These are phyloP conservation scores for Calonectria hongkongensis DNA, from an alignment of 2,329 filamentous ascomycete species.

Conservation along the genomic window DNA sequence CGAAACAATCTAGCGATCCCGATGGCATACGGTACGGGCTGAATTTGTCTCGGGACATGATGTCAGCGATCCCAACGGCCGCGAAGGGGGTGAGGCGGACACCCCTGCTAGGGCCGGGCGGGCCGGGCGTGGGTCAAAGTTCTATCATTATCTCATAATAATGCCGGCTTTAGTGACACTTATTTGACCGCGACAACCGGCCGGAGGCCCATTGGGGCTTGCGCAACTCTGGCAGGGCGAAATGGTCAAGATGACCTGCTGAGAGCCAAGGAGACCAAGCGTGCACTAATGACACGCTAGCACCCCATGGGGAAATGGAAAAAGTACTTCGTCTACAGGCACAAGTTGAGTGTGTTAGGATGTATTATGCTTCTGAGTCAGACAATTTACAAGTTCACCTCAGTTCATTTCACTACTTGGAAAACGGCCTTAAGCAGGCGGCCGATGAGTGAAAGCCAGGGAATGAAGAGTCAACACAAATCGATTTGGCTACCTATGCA, in stretches of 20 bases:
- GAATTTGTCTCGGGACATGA: slow-evolving; percentile 7
- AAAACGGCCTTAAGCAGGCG: neutral
- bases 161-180: neutral
- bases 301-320: slow-evolving; percentile 9
- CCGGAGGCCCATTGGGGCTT: neutral
- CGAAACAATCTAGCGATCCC: slow-evolving; percentile 8
- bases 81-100: neutral
- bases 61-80: slow-evolving; percentile 6
- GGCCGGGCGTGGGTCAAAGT: neutral
- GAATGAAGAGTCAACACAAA: neutral
- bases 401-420: neutral
- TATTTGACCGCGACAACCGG: neutral
- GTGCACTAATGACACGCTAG: neutral
- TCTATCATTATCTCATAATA: slow-evolving; percentile 13
- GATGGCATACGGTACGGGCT: neutral
- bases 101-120: neutral
- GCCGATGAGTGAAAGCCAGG: neutral
- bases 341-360: neutral
- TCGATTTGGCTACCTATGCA: slow-evolving; percentile 26
- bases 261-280: neutral
- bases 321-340: neutral
- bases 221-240: slow-evolving; percentile 2
- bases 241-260: neutral
- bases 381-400: too few relatives aligned
- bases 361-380: slow-evolving; percentile 2